A percentile compares a stretch with the other conserved stretches of the same genome.
Conservation (phyloP, 805 yeast genomes). For the Ogataea henricii region DNA sequence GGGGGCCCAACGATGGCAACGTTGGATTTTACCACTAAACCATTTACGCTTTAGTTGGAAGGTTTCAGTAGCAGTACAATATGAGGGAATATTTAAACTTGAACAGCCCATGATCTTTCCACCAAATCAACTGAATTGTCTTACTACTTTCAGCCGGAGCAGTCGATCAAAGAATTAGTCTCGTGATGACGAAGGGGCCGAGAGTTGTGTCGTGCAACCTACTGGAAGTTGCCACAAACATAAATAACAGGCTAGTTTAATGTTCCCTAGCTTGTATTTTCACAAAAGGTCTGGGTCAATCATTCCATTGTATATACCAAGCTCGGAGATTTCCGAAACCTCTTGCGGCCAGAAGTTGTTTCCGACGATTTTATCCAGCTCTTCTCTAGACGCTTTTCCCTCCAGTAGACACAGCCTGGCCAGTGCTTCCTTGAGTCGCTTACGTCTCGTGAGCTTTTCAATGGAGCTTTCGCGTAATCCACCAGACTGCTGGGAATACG, state of each 20-base stretch:
- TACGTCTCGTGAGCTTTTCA: constrained; percentile 45
- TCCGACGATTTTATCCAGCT: constrained; percentile 31
- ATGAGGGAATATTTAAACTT: too few species aligned
- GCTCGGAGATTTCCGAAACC: constrained; percentile 25
- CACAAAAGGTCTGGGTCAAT: not conserved
- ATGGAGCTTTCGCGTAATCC: constrained; percentile 51
- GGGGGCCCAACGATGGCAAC: constrained; percentile 32
- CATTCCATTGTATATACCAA: constrained; percentile 21
- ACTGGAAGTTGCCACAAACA: too few species aligned
- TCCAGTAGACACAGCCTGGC: constrained; percentile 49
- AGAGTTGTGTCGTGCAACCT: too few species aligned
- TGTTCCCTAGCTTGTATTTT: not conserved
- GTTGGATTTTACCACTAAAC: constrained; percentile 32
- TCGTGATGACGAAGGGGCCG: too few species aligned
- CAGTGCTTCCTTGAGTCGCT: constrained; percentile 46
- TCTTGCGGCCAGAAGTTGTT: constrained; percentile 32
- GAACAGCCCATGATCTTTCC: too few species aligned
- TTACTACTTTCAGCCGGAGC: too few species aligned
- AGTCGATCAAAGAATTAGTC: too few species aligned
- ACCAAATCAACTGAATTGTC: too few species aligned
- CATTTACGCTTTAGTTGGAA: constrained; percentile 20
- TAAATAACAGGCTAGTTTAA: too few species aligned
- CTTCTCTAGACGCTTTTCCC: constrained; percentile 33
- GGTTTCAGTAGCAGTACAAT: too few species aligned
- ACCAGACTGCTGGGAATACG: constrained; percentile 46